A percentile compares a stretch with the other conserved stretches of the same genome.
phyloP scores from a whole-genome alignment of 371 early-diverging fungal genomes.

The Mortierella sp. region DNA sequence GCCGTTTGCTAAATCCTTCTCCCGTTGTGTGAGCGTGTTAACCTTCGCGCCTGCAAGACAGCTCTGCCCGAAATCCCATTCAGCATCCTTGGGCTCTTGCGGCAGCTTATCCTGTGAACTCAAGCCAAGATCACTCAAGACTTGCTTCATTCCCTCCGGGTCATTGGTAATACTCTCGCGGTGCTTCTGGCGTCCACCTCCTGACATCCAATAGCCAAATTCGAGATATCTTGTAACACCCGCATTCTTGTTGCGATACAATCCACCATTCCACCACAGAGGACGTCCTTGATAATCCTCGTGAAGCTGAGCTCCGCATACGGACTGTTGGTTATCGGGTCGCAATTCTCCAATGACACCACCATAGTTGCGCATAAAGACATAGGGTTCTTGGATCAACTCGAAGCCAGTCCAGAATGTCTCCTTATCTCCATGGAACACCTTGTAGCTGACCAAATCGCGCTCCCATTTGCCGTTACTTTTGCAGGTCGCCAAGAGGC shows the following conservation, averaged over 20 bases:
- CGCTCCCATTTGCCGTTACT: constrained; percentile 55
- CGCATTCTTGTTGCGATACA: constrained; percentile 63
- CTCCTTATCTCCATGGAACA: constrained; percentile 71
- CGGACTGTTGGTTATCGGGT: constrained; percentile 59
- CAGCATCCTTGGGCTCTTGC: constrained; percentile 32
- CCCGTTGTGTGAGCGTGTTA: constrained; percentile 12
- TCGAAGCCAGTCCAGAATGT: constrained; percentile 73
- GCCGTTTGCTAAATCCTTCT: constrained; percentile 32
- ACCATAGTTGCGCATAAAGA: constrained; percentile 67
- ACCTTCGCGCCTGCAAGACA: constrained; percentile 40
- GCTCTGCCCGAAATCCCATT: constrained; percentile 46
- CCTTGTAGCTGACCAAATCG: constrained; percentile 62
- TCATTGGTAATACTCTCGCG: constrained; percentile 30
- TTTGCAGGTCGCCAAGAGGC: constrained; percentile 44
- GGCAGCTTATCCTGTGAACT: constrained; percentile 17
- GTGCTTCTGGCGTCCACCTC: constrained; percentile 50
- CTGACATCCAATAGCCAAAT: constrained; percentile 58
- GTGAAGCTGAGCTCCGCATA: constrained; percentile 70
- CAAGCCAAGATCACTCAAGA: constrained; percentile 30
- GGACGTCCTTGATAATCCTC: constrained; percentile 58
- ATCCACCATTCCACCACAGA: constrained; percentile 69
- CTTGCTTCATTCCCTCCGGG: constrained; percentile 16
- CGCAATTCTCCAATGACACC: constrained; percentile 72
- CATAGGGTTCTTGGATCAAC: constrained; percentile 69
- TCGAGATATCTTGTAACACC: constrained; percentile 57